A percentile compares a stretch with the other conserved stretches of the same genome.
These are phyloP conservation scores for Colletotrichum sojae DNA, from an alignment of 2,329 filamentous ascomycete species.

Conservation along the genomic window DNA sequence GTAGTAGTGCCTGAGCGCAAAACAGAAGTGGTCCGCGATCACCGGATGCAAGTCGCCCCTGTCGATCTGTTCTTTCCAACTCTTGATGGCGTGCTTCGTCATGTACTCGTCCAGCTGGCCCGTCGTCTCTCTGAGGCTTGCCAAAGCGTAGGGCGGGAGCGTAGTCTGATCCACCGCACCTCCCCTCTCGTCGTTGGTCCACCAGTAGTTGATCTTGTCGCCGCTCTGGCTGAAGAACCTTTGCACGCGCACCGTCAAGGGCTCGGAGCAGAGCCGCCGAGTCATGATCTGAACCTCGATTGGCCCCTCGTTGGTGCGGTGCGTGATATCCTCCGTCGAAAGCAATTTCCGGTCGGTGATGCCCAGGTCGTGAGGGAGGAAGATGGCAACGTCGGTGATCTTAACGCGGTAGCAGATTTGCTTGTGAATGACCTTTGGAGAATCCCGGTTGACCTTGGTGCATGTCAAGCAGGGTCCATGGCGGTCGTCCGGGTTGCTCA, in stretches of 20 bases:
- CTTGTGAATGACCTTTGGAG: constrained; percentile 63
- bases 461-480: constrained; percentile 58
- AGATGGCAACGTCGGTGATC: constrained; percentile 57
- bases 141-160: constrained; percentile 58
- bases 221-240: constrained; percentile 53
- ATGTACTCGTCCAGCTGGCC: constrained; percentile 55
- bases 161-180: constrained; percentile 45
- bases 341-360: constrained; percentile 60
- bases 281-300: constrained; percentile 54
- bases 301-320: constrained; percentile 48
- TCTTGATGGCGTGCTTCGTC: constrained; percentile 21
- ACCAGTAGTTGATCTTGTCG: constrained; percentile 57
- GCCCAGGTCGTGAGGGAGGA: constrained; percentile 58
- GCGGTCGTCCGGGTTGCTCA: constrained; percentile 49
- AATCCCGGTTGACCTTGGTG: constrained; percentile 52
- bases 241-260: constrained; percentile 58
- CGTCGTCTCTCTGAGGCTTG: constrained; percentile 53
- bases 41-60: constrained; percentile 14
- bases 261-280: constrained; percentile 53
- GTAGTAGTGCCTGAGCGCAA: constrained; percentile 43
- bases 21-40: constrained; percentile 35
- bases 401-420: constrained; percentile 61
- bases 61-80: constrained; percentile 25
- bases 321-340: constrained; percentile 54
- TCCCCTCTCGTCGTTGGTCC: constrained; percentile 47